These are phyloP conservation scores for Diaporthe australafricana DNA, from an alignment of 2,329 filamentous ascomycete genomes.

Conservation along the genomic window DNA sequence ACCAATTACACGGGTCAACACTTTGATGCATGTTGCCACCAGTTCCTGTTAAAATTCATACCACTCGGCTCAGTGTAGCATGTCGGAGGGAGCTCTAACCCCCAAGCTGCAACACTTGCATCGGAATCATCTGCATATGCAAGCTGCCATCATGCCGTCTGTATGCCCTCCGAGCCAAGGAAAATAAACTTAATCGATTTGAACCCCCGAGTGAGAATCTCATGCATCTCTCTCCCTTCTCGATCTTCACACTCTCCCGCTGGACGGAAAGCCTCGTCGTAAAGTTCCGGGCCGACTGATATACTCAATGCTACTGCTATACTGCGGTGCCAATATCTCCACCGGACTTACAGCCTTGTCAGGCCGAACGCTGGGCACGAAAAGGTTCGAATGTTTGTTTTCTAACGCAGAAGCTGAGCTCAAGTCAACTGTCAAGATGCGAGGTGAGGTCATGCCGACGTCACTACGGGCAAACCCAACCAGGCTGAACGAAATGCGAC, in stretches of 20 bases:
- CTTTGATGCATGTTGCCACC: too few species aligned
- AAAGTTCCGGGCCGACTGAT: not conserved
- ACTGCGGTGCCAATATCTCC: not conserved
- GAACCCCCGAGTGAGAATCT: too few species aligned
- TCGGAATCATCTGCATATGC: not conserved
- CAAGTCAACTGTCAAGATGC: not conserved
- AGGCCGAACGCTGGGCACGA: not conserved
- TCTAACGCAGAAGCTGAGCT: not conserved
- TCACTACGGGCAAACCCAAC: not conserved
- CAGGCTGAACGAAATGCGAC: not conserved
- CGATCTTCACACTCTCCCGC: not conserved
- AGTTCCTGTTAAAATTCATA: too few species aligned
- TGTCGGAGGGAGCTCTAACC: not conserved
- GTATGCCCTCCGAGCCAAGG: too few species aligned
- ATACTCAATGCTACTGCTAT: not conserved
- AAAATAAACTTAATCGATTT: too few species aligned
- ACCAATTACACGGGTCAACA: too few species aligned
- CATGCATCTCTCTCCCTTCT: too few species aligned
- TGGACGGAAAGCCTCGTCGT: not conserved
- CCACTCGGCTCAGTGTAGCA: not conserved
- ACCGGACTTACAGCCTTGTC: not conserved
- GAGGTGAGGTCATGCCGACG: constrained; percentile 19
- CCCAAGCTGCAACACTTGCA: too few species aligned
- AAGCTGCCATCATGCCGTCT: too few species aligned
- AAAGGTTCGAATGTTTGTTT: not conserved